Conservation (phyloP, 306 rosid species). For the Corylus heterophylla region DNA sequence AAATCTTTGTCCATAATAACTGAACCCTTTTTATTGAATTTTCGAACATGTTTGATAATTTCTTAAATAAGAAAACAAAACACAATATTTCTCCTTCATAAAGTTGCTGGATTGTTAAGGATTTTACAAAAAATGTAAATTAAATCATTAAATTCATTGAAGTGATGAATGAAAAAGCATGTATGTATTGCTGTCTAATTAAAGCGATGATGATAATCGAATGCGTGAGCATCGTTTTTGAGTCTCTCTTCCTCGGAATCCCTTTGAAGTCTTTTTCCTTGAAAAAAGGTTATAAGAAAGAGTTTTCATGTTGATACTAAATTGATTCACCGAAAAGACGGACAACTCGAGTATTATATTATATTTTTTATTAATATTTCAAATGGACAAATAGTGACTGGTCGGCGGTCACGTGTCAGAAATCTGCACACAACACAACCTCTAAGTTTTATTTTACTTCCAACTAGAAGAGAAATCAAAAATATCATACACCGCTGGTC, state of each 20-base stretch:
- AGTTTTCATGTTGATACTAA: no score
- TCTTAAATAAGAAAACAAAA: no score
- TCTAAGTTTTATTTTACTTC: background rate
- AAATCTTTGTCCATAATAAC: no score
- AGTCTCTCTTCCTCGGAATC: background rate
- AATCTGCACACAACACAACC: conserved; percentile 6
- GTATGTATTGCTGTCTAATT: conserved; percentile 25
- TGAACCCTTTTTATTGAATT: no score
- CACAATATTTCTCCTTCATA: no score
- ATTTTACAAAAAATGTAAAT: no score
- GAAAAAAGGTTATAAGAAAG: no score
- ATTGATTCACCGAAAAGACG: background rate
- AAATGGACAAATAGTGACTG: conserved; percentile 15
- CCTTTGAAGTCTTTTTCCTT: no score
- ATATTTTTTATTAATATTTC: conserved; percentile 4
- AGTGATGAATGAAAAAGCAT: no score
- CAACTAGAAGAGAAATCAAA: background rate
- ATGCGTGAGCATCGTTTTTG: background rate
- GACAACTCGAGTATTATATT: background rate
- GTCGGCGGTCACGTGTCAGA: conserved; percentile 11
- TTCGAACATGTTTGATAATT: no score
- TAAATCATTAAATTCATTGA: no score
- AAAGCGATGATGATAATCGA: conserved; percentile 19
- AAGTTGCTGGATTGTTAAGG: no score
- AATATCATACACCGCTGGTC: background rate